Evolutionary conservation across 1,139 yeast species (phyloP).

Genomic region (Geotrichum europaeum): DNA sequence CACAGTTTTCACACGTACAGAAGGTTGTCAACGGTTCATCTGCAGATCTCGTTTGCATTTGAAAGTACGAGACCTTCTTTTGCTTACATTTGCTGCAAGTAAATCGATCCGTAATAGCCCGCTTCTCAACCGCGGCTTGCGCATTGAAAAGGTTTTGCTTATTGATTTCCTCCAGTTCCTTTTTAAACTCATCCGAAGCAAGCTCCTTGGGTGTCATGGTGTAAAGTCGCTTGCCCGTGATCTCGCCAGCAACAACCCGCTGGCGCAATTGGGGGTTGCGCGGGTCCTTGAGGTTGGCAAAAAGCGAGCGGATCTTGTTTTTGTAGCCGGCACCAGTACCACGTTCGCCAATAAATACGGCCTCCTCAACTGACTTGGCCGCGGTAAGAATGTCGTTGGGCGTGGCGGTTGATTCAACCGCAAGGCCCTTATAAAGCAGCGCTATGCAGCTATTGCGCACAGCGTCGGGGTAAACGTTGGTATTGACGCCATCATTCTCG

Average conservation of each 20-base stretch:
- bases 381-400: conserved; percentile 53
- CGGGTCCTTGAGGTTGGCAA: conserved; percentile 80
- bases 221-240: conserved; percentile 59
- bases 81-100: conserved; percentile 97
- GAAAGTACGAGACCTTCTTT: conserved; percentile 93
- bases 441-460: conserved; percentile 80
- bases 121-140: conserved; percentile 94
- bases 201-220: conserved; percentile 85
- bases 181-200: conserved; percentile 84
- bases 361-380: conserved; percentile 68
- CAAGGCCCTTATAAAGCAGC: conserved; percentile 83
- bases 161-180: conserved; percentile 78
- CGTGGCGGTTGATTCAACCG: conserved; percentile 64
- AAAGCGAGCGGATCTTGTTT: conserved; percentile 74
- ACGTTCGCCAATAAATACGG: conserved; percentile 55
- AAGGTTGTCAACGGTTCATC: conserved; percentile 98
- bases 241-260: conserved; percentile 58
- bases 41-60: conserved; percentile 96
- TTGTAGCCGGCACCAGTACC: conserved; percentile 52
- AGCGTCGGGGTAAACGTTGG: conserved; percentile 61
- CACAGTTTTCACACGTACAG: conserved; percentile 96
- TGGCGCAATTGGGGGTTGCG: conserved; percentile 79
- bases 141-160: conserved; percentile 92
- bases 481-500: conserved; percentile 70
- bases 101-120: conserved; percentile 94